Base-by-base conservation (phyloP, 306 rosid genomes). In the Cucurbita pepo region DNA sequence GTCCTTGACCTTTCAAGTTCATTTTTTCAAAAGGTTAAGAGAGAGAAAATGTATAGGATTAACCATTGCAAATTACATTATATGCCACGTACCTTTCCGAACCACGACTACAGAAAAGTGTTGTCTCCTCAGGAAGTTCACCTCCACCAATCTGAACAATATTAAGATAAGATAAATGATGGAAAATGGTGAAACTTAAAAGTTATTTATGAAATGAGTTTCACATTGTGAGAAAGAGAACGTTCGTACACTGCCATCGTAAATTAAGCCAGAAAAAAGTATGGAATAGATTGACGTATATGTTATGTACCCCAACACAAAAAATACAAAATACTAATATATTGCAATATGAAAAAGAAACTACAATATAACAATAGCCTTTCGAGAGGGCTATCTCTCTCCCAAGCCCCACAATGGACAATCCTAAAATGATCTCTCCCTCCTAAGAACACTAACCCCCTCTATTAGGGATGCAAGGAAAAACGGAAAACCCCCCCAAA, bases 111-210 rank as follows among this genome's bases (percentile, higher is more conserved):
- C 98, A 90, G 69, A 83, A 34, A 63, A 93, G 90, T 15, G 86
- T 87, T 1, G 98, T 93, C 79, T 93, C 97, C 77, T 93, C 98
- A 2, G 98, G 98, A 80, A 84, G 83, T 71, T 93, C 97, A 75
- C 98, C 97, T 64, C 92, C 97, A 79, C 98, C 97, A 85, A 93
- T 85, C 97, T 90, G 89, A 81, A 82, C 64, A 84, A 82, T 51
- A 78, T 81, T 73, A 63, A 69, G 56, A 78, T 53, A 74, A 45
- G 77, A 79, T 77, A 63, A 75, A 77, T 71, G 69, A 58, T 60
- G 71, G 77, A 14, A 64, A 77, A 59, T 37, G 72, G 63, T 18
- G 40, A 40, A 37, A 55, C 56, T 44, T 30, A 30, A 30, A 36
- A 12, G 13, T 67, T 67, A 19, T 22, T 5, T 21, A 66, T 21